phyloP scores from a whole-genome alignment of 768 basidiomycete species.

The Antrodiella citrinella region DNA sequence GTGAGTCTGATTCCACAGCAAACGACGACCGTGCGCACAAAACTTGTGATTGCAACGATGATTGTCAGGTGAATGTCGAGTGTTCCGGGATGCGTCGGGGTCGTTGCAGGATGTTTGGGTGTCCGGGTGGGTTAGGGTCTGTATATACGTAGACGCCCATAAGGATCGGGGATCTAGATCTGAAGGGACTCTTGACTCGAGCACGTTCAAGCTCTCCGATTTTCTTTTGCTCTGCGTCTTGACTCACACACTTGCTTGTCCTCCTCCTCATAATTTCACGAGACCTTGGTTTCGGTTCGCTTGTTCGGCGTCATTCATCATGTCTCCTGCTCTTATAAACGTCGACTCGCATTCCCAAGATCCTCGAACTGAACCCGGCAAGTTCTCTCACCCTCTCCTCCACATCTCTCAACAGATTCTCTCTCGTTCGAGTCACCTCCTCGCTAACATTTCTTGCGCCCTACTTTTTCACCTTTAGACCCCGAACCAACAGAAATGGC shows the following conservation, averaged over 20 bases:
- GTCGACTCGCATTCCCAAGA: not conserved
- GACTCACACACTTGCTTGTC: no score
- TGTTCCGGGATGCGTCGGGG: no score
- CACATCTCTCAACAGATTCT: slow-evolving; percentile 28
- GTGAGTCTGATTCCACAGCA: no score
- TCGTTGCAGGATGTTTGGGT: no score
- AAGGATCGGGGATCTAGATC: not conserved
- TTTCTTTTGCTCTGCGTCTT: not conserved
- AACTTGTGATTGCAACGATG: no score
- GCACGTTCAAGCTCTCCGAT: not conserved
- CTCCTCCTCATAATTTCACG: not conserved
- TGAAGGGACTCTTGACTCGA: not conserved
- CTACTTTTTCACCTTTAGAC: not conserved
- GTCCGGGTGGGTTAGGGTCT: no score
- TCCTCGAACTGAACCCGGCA: slow-evolving; percentile 1
- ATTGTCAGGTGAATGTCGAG: no score
- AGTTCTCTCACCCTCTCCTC: slow-evolving; percentile 18
- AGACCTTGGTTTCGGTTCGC: not conserved
- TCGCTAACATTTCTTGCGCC: not conserved
- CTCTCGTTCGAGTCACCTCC: slow-evolving; percentile 13
- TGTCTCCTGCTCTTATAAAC: not conserved
- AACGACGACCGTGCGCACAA: no score
- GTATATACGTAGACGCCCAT: no score
- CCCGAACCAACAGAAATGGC: no score
- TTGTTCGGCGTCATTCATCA: not conserved